phyloP scores from a whole-genome alignment of 78 protist species.

The Capsaspora owczarzaki region DNA sequence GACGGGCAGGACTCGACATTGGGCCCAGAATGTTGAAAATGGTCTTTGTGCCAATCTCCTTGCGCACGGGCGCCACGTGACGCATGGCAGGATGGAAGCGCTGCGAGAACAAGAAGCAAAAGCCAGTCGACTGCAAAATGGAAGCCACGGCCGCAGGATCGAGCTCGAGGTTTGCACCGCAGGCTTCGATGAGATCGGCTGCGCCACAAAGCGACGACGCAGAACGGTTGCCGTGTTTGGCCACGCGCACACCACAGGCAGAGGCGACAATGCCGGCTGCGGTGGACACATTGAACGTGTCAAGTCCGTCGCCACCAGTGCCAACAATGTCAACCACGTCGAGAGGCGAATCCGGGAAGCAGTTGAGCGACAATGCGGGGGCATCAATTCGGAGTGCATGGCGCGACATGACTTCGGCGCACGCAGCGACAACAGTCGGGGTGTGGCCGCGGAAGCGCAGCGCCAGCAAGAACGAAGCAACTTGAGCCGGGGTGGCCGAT shows the following conservation, averaged over 20 bases:
- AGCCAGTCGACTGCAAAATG: constrained; percentile 8
- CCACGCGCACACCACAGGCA: constrained; percentile 29
- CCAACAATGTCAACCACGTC: constrained; percentile 53
- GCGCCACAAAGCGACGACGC: constrained; percentile 22
- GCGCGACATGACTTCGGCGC: neutral
- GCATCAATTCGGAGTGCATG: too few species aligned
- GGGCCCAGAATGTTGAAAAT: constrained; percentile 52
- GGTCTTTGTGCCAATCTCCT: constrained; percentile 27
- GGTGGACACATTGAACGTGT: constrained; percentile 56
- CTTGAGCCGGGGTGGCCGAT: too few species aligned
- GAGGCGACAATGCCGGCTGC: constrained; percentile 43
- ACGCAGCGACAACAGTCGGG: neutral
- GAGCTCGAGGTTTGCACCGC: constrained; percentile 26
- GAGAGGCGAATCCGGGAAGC: too few species aligned
- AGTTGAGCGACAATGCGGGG: too few species aligned
- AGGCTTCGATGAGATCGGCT: constrained; percentile 48
- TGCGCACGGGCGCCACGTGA: constrained; percentile 31
- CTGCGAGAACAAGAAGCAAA: constrained; percentile 47
- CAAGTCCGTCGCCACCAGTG: constrained; percentile 58
- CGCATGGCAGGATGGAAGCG: constrained; percentile 41
- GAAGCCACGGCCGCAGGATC: neutral
- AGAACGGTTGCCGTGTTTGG: constrained; percentile 52
- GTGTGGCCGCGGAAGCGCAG: neutral
- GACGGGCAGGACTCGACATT: constrained; percentile 38
- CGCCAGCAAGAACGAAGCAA: too few species aligned